Percentiles rank a stretch among this genome's conserved stretches.
These are phyloP conservation scores for Cryptococcus sp. DNA, from an alignment of 1,284 basidiomycete genomes.

Conservation along the genomic window DNA sequence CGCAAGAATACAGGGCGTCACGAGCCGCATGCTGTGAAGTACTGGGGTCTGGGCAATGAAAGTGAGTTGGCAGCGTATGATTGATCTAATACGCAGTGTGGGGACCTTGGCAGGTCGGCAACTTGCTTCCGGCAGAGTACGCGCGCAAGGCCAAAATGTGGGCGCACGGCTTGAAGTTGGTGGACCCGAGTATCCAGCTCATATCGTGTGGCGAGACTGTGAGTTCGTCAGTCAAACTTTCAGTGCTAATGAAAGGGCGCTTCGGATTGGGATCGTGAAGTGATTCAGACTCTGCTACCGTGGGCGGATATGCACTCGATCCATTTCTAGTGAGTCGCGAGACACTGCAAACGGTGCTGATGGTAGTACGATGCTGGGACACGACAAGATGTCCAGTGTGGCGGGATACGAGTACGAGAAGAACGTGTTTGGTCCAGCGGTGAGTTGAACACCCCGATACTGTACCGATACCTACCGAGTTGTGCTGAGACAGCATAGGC, in stretches of 20 bases:
- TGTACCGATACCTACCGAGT: neutral
- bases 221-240: constrained; percentile 2
- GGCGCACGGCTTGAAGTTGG: constrained; percentile 65
- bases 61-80: constrained; percentile 25
- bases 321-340: constrained; percentile 45
- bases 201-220: constrained; percentile 65
- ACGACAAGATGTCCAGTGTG: constrained; percentile 29
- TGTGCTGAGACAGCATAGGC: constrained; percentile 26
- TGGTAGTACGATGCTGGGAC: constrained; percentile 35
- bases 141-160: constrained; percentile 64
- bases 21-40: constrained; percentile 62
- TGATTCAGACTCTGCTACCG: constrained; percentile 44
- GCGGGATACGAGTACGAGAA: constrained; percentile 52
- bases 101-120: constrained; percentile 69
- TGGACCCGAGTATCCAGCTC: constrained; percentile 64
- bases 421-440: constrained; percentile 56
- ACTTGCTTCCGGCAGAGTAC: constrained; percentile 63
- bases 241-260: constrained; percentile 26
- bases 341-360: neutral
- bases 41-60: constrained; percentile 57
- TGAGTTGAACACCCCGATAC: constrained; percentile 14
- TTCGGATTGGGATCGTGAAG: constrained; percentile 54
- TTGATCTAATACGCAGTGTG: constrained; percentile 53
- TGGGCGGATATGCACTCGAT: constrained; percentile 53
- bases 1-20: constrained; percentile 63